Evolutionary conservation across 2,329 filamentous ascomycete species (phyloP).

Genomic region (Ceratocystis huliohia): DNA sequence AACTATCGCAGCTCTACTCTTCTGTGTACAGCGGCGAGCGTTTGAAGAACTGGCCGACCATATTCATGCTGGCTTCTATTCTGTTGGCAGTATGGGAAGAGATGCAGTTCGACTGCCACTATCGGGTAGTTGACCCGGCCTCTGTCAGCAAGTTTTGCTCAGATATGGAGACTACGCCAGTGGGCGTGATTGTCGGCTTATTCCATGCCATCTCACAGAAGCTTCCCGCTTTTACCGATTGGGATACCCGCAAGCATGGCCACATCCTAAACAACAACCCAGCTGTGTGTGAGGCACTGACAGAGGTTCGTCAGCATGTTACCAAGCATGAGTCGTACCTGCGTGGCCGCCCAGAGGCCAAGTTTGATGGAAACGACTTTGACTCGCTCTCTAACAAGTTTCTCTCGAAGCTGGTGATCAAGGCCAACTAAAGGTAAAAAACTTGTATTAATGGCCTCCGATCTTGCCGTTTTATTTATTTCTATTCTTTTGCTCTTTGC

Average conservation of each 20-base stretch:
- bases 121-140: slow-evolving; percentile 71
- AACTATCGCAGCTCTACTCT: slow-evolving; percentile 85
- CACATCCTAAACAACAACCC: slow-evolving; percentile 81
- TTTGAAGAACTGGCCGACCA: slow-evolving; percentile 97
- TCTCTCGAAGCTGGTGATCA: slow-evolving; percentile 88
- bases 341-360: slow-evolving; percentile 61
- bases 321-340: slow-evolving; percentile 87
- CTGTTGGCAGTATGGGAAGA: slow-evolving; percentile 92
- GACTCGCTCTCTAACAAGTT: slow-evolving; percentile 97
- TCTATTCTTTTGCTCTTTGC: slow-evolving; percentile 22
- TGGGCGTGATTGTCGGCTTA: slow-evolving; percentile 88
- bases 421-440: slow-evolving; percentile 57
- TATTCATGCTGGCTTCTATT: slow-evolving; percentile 92
- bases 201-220: slow-evolving; percentile 98
- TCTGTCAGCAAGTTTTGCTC: slow-evolving; percentile 88
- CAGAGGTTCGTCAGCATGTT: slow-evolving; percentile 84
- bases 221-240: slow-evolving; percentile 80
- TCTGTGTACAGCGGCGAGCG: slow-evolving; percentile 95
- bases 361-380: slow-evolving; percentile 85
- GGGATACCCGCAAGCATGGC: slow-evolving; percentile 85
- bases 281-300: slow-evolving; percentile 91
- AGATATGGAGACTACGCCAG: slow-evolving; percentile 92
- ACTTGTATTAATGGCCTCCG: not conserved
- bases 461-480: slow-evolving; percentile 25
- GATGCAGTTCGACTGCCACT: slow-evolving; percentile 98